A percentile compares a stretch with the other conserved stretches of the same genome.
Conservation (phyloP, 352 stramenopile species). For the Blastocystis sp. region DNA sequence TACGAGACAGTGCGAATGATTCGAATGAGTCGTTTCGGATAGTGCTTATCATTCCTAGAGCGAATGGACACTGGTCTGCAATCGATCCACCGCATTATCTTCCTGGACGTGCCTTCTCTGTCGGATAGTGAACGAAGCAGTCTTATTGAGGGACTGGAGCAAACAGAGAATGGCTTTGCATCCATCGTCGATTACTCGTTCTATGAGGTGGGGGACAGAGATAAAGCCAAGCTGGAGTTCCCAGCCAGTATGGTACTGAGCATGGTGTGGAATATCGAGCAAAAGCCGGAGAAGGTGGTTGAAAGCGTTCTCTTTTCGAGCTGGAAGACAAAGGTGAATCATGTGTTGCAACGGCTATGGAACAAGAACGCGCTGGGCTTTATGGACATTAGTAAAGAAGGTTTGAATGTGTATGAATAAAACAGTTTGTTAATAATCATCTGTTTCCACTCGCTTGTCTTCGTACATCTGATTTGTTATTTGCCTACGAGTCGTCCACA, state of each 20-base stretch:
- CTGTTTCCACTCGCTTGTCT: not conserved
- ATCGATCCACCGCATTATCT: slow-evolving; percentile 7
- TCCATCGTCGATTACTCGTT: not conserved
- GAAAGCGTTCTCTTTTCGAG: slow-evolving; percentile 40
- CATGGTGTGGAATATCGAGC: not conserved
- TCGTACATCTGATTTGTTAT: no score
- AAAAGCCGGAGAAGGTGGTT: not conserved
- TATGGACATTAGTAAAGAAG: not conserved
- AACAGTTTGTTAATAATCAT: slow-evolving; percentile 15
- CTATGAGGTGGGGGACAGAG: not conserved
- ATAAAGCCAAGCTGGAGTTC: not conserved
- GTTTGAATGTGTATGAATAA: slow-evolving; percentile 41
- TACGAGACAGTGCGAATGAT: slow-evolving; percentile 37
- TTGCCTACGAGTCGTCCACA: not conserved
- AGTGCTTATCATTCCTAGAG: not conserved
- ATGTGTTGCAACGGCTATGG: not conserved
- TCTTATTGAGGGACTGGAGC: not conserved
- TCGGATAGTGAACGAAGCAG: not conserved
- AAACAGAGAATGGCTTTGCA: not conserved
- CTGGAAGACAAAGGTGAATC: slow-evolving; percentile 57
- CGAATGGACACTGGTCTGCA: not conserved
- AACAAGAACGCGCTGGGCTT: not conserved
- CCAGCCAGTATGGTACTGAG: not conserved
- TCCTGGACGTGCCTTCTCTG: not conserved
- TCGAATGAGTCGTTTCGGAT: not conserved